Base-by-base conservation (phyloP, 2,329 filamentous ascomycete species). In the Penicillium fuscoglaucum region DNA sequence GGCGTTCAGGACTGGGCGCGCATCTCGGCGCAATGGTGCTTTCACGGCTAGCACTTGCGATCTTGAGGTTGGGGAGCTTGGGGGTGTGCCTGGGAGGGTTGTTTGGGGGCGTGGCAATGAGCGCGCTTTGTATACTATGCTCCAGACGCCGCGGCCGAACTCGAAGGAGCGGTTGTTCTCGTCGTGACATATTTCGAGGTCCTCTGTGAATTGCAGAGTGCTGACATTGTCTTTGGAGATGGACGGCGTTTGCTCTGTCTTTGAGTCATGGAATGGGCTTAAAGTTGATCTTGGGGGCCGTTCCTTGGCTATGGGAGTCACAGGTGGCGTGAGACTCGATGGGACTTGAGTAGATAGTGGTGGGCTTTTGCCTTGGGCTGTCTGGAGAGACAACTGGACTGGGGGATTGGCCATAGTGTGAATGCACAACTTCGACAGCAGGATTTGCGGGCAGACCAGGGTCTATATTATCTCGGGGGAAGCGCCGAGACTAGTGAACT, bases 101-200 rank as follows among this genome's bases (percentile, higher is more conserved):
- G 58, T 40, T 37, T 62, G 35, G 19, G 58, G 10, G 29, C 33
- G 51, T 13, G 63, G 59, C 21, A 51, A 66, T 13, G 70, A 68
- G 6, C 61, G 69, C 12, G 78, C 79, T 60, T 75, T 76, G 66
- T 78, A 79, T 19, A 82, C 79, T 19, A 72, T 74, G 60, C 79
- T 81, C 79, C 79, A 81, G 19, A 72, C 78, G 26, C 79, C 79
- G 39, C 71, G 72, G 26, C 79, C 79, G 52, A 76, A 80, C 53
- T 78, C 72, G 19, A 76, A 51, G 8, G 65, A 69, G 15, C 64
- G 65, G 17, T 71, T 72, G n/a, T 63, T 58, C 2, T 54, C 41
- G 52, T 72, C 70, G 48, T 56, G 61, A 21, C 68, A 68, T 19
- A 73, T 63, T 49, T 77, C 70, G 12, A 78, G 51, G n/a, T 72